Evolutionary conservation across 352 stramenopile species (phyloP).

Genomic region (Phytophthora melonis): DNA sequence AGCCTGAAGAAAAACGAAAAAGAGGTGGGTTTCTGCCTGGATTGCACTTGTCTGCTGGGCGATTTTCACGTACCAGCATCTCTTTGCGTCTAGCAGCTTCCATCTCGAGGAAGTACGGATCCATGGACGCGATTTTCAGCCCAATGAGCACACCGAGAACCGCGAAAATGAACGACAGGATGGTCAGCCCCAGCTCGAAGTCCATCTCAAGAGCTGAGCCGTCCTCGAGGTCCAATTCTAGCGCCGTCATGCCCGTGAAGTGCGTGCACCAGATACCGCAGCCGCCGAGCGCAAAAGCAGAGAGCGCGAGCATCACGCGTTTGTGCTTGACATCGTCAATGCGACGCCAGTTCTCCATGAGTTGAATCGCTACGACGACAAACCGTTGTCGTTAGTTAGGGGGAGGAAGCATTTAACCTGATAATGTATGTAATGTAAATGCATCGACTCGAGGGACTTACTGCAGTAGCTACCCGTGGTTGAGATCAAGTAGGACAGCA

Average conservation of each 20-base stretch:
- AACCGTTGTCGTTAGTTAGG: no score
- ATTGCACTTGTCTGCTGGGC: not conserved
- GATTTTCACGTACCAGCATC: constrained; percentile 38
- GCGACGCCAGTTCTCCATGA: constrained; percentile 75
- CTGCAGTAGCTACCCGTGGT: constrained; percentile 75
- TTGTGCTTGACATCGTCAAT: constrained; percentile 40
- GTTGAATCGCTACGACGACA: constrained; percentile 58
- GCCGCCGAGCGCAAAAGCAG: constrained; percentile 53
- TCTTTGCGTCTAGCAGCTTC: constrained; percentile 56
- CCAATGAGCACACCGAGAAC: constrained; percentile 62
- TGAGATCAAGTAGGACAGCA: constrained; percentile 64
- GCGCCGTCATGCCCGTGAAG: constrained; percentile 74
- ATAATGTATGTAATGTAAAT: no score
- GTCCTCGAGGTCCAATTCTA: constrained; percentile 45
- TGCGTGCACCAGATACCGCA: constrained; percentile 77
- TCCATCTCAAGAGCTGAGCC: constrained; percentile 48
- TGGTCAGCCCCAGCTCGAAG: constrained; percentile 64
- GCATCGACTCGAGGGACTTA: constrained; percentile 27
- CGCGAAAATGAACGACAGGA: constrained; percentile 63
- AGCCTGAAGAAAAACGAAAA: constrained; percentile 21
- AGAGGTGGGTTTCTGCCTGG: not conserved
- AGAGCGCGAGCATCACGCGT: constrained; percentile 47
- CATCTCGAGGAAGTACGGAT: constrained; percentile 74
- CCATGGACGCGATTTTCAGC: constrained; percentile 59
- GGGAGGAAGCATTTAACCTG: no score